These are phyloP conservation scores for Dactylellina cionopaga DNA, from an alignment of 2,329 filamentous ascomycete species.

Conservation along the genomic window DNA sequence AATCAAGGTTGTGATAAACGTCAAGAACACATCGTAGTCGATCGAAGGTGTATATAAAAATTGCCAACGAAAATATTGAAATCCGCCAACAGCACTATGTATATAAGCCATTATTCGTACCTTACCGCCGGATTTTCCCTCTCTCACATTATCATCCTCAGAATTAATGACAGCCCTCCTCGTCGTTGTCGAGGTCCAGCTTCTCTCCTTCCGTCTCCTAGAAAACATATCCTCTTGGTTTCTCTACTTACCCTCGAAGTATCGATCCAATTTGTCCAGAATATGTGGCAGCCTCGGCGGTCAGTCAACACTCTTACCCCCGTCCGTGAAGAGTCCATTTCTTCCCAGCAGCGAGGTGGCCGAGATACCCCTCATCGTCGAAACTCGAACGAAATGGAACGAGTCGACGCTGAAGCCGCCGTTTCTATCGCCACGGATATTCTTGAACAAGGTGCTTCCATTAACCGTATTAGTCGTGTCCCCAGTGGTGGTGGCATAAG, in stretches of 20 bases:
- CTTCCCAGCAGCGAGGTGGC: neutral
- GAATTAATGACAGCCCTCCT: too few species aligned
- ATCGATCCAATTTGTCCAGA: neutral
- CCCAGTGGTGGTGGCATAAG: neutral
- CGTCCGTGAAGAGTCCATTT: slow-evolving; percentile 45
- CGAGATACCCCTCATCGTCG: neutral
- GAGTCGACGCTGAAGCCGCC: neutral
- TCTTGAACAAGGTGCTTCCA: neutral
- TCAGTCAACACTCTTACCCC: slow-evolving; percentile 10
- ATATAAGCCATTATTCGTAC: too few species aligned
- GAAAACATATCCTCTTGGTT: neutral
- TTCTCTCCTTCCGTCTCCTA: neutral
- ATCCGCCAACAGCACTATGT: too few species aligned
- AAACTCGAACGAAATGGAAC: slow-evolving; percentile 11
- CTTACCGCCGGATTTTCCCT: too few species aligned
- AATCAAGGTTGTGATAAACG: too few species aligned
- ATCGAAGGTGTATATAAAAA: too few species aligned
- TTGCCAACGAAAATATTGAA: too few species aligned
- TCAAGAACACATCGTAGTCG: too few species aligned
- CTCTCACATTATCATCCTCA: too few species aligned
- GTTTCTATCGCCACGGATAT: neutral
- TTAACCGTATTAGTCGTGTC: neutral
- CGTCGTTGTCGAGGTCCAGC: too few species aligned
- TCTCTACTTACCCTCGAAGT: neutral
- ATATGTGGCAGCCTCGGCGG: slow-evolving; percentile 23